A percentile compares a stretch with the other conserved stretches of the same genome.
Conservation (phyloP, 441 rosid species). For the Biscutella laevigata region DNA sequence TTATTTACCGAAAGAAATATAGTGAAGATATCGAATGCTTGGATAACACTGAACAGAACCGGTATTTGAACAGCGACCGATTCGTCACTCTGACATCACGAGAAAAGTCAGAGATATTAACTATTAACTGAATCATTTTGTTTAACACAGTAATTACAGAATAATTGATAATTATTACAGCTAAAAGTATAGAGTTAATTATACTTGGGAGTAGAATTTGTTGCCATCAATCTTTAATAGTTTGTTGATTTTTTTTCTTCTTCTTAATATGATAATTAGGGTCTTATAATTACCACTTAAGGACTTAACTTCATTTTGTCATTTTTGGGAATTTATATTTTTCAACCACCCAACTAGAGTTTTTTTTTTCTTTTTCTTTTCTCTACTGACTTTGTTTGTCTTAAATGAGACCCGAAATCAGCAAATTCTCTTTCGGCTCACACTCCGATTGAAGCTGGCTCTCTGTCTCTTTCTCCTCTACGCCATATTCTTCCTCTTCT, state of each 20-base stretch:
- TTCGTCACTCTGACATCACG: conserved; percentile 1
- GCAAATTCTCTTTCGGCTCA: not conserved
- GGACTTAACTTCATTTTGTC: not conserved
- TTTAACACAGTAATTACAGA: conserved; percentile 10
- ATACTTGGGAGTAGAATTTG: not conserved
- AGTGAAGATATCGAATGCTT: not conserved
- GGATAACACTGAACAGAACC: not conserved
- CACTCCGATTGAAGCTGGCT: conserved; percentile 4
- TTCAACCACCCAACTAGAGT: conserved; percentile 25
- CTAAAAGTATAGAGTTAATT: conserved; percentile 9
- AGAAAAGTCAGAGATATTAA: not conserved
- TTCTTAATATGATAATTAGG: not conserved
- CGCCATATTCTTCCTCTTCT: not conserved
- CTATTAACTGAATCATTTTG: not conserved
- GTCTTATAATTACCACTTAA: not conserved
- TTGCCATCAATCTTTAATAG: not conserved
- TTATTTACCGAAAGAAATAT: too few species aligned
- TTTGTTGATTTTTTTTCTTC: not conserved
- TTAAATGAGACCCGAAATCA: conserved; percentile 19
- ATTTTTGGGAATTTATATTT: not conserved
- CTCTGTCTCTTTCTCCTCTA: conserved; percentile 9
- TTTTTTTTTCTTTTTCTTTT: not conserved
- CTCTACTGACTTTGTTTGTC: conserved; percentile 11
- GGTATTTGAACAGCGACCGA: not conserved
- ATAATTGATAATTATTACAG: conserved; percentile 18